A percentile compares a stretch with the other conserved stretches of the same genome.
phyloP scores from a whole-genome alignment of 345 rosid species.

The Hirschfeldia incana region DNA sequence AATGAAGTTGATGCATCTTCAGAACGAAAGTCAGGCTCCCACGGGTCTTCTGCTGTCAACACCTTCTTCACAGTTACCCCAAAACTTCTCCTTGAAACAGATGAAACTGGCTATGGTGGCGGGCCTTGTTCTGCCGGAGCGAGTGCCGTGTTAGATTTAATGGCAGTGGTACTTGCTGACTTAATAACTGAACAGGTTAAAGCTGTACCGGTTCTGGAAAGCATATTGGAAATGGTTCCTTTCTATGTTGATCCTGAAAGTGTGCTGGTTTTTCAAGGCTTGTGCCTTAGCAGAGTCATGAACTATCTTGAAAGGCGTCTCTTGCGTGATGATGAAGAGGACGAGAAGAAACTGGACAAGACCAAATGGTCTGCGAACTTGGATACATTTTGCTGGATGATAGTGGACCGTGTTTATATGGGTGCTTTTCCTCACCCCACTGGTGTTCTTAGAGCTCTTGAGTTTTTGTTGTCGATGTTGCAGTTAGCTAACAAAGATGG shows the following conservation, averaged over 20 bases:
- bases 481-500: slow-evolving; percentile 98
- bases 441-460: slow-evolving; percentile 73
- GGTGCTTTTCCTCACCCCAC: slow-evolving; percentile 93
- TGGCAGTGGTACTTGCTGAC: slow-evolving; percentile 97
- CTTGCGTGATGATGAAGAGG: slow-evolving; percentile 97
- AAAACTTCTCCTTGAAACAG: slow-evolving; percentile 75
- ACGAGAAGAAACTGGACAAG: slow-evolving; percentile 87
- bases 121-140: slow-evolving; percentile 99
- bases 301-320: slow-evolving; percentile 96
- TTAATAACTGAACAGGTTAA: slow-evolving; percentile 84
- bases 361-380: slow-evolving; percentile 88
- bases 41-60: slow-evolving; percentile 55
- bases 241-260: slow-evolving; percentile 88
- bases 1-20: slow-evolving; percentile 70
- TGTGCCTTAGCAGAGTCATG: slow-evolving; percentile 89
- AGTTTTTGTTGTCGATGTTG: slow-evolving; percentile 91
- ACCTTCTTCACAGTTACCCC: slow-evolving; percentile 58
- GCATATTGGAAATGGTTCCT: slow-evolving; percentile 85
- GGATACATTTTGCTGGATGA: slow-evolving; percentile 94
- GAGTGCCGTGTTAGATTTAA: slow-evolving; percentile 88
- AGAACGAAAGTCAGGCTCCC: slow-evolving; percentile 66
- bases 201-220: slow-evolving; percentile 76
- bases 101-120: slow-evolving; percentile 96
- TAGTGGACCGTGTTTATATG: slow-evolving; percentile 95
- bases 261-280: slow-evolving; percentile 86